phyloP scores from a whole-genome alignment of 75 land plant species.

The Azolla pinnata region DNA sequence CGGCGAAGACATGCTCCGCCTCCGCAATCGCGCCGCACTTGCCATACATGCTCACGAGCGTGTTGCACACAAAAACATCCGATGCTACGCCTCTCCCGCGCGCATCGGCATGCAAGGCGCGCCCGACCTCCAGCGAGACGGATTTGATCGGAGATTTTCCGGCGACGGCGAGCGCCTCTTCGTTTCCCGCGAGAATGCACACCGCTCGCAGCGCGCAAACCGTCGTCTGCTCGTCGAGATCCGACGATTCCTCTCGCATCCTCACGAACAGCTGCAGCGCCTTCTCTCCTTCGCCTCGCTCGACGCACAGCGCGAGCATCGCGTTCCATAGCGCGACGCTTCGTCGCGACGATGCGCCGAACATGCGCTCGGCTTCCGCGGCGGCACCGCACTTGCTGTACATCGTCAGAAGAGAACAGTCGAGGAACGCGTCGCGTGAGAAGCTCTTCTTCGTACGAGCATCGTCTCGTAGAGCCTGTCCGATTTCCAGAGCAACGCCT shows the following conservation, averaged over 20 bases:
- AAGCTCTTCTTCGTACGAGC: background rate
- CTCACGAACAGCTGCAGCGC: no score
- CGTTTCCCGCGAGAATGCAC: no score
- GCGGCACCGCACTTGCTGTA: conserved; percentile 11
- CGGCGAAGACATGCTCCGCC: conserved; percentile 21
- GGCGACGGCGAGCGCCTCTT: background rate
- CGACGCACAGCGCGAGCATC: no score
- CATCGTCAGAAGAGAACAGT: conserved; percentile 10
- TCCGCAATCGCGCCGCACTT: conserved; percentile 24
- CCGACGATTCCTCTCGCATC: no score
- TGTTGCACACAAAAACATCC: conserved; percentile 25
- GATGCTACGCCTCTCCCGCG: conserved; percentile 21
- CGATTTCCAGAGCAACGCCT: background rate
- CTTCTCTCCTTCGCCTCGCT: no score
- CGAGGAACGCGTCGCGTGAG: background rate
- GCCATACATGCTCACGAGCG: conserved; percentile 38
- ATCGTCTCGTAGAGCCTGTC: background rate
- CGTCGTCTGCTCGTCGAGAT: no score
- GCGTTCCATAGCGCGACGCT: no score
- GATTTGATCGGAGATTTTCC: background rate
- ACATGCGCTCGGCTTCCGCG: no score
- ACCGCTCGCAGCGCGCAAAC: no score
- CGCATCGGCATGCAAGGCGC: conserved; percentile 22
- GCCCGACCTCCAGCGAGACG: conserved; percentile 3
- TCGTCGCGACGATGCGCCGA: no score